Percentiles rank a stretch among this genome's conserved stretches.
These are phyloP conservation scores for Haematococcus lacustris DNA, from an alignment of 139 green algal genomes.

Conservation along the genomic window DNA sequence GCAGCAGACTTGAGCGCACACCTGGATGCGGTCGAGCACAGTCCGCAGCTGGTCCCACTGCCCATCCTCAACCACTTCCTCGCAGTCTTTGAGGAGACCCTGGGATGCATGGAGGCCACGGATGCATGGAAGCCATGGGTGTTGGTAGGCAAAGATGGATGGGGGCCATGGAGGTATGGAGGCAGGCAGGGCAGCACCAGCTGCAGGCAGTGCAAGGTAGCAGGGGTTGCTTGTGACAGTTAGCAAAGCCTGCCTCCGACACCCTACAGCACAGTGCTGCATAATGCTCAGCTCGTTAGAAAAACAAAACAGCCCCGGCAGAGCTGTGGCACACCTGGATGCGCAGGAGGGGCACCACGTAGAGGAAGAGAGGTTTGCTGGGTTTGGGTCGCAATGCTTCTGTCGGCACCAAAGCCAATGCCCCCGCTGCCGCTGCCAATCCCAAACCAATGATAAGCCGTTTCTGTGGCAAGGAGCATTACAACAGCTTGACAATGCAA, in stretches of 20 bases:
- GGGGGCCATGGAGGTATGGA: background rate
- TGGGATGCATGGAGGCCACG: background rate
- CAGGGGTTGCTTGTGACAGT: background rate
- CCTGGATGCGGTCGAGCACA: slow-evolving; percentile 9
- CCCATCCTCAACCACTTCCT: slow-evolving; percentile 20
- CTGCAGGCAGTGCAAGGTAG: background rate
- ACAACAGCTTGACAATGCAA: slow-evolving; percentile 4
- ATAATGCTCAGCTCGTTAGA: background rate
- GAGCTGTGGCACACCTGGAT: slow-evolving; percentile 18
- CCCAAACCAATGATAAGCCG: slow-evolving; percentile 40
- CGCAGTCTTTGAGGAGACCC: slow-evolving; percentile 27
- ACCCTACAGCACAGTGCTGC: background rate
- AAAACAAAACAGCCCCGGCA: background rate
- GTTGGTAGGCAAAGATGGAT: background rate
- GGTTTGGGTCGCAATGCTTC: slow-evolving; percentile 45
- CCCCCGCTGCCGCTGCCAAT: slow-evolving; percentile 24
- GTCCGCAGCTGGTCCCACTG: slow-evolving; percentile 23
- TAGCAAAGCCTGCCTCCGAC: no score
- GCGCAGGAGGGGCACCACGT: slow-evolving; percentile 55
- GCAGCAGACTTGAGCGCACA: background rate
- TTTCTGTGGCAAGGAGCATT: background rate
- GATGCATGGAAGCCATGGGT: background rate
- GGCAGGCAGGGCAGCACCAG: background rate
- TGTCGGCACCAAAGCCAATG: slow-evolving; percentile 69
- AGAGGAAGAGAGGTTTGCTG: slow-evolving; percentile 64